Evolutionary conservation across 2,329 filamentous ascomycete species (phyloP).

Genomic region (Alternaria angustiovoidea): DNA sequence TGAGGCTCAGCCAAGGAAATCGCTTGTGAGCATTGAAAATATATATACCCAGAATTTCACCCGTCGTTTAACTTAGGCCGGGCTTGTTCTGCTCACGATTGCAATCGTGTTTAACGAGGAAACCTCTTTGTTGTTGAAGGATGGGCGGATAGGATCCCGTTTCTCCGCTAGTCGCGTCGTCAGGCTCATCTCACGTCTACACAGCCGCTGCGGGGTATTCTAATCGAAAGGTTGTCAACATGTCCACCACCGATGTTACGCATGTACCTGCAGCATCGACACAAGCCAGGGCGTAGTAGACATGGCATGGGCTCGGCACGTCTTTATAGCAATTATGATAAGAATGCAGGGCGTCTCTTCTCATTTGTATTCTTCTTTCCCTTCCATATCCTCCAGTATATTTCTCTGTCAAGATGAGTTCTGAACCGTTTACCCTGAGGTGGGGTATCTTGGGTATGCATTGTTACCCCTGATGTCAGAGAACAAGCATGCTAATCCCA

Average conservation of each 20-base stretch:
- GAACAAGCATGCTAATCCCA: slow-evolving; percentile 8
- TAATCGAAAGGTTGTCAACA: background rate
- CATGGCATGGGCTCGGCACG: background rate
- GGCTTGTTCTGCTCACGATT: background rate
- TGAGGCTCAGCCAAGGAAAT: too few species aligned
- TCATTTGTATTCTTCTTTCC: background rate
- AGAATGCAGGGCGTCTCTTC: background rate
- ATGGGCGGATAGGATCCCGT: slow-evolving; percentile 1
- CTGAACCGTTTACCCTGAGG: slow-evolving; percentile 28
- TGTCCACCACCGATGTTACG: background rate
- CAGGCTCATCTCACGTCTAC: background rate
- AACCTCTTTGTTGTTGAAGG: background rate
- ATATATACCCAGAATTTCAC: slow-evolving; percentile 1
- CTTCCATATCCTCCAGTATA: background rate
- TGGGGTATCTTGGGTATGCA: slow-evolving; percentile 38
- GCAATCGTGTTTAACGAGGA: background rate
- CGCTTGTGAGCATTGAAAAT: background rate
- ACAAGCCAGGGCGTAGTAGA: background rate
- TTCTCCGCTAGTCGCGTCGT: background rate
- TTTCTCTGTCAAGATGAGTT: slow-evolving; percentile 18
- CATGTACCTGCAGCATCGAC: slow-evolving; percentile 7
- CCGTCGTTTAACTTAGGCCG: background rate
- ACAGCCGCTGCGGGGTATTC: slow-evolving; percentile 7
- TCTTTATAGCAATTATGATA: background rate
- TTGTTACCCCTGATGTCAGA: background rate